Base-by-base conservation (phyloP, 1,284 basidiomycete genomes). In the Austroboletus novae-zelandiae region DNA sequence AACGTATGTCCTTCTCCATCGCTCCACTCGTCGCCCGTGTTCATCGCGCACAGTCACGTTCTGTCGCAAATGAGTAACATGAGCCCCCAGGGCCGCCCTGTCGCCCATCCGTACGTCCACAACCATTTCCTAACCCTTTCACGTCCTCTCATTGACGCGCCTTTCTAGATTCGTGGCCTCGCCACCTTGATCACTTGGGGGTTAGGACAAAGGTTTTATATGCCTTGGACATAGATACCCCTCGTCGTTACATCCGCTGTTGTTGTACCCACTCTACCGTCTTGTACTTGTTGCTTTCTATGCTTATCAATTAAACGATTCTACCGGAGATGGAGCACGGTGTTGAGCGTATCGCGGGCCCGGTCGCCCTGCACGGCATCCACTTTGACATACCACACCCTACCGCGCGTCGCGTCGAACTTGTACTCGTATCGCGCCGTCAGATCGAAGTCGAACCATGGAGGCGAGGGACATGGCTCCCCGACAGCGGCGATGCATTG, bases 291-390 rank as follows among this genome's bases (percentile, higher is more conserved):
- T 36, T 36, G 10, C 20, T 14, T 2, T 5, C 10, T n/a, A 11
- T 42, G 9, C 32, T 2, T 6, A 34, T 34, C 32, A 9, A 14
- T 34, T 11, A 34, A 4, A 27, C 27, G 7, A 27, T 9, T 4
- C 39, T 50, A 64, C 35, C 46, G 43, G 14, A 64, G 44, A 45
- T 62, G 55, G 20, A 35, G 7, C 7, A 61, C 46, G 23, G 52
- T 32, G 10, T 51, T 55, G 18, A 58, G 46, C 27, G 45, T 37
- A 9, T 55, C 48, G 30, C 31, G 17, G 15, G 59, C 59, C 25
- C 1, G 1, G 5, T 58, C 43, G 15, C 18, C 13, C 15, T 61
- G 41, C n/a, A 30, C 7, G 30, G 47, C 40, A 10, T 43, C 45
- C 42, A 42, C 30, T 27, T 50, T 50, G 1, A 51, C 58, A 9